phyloP scores from a whole-genome alignment of 306 rosid genomes.

The Rosa chinensis region DNA sequence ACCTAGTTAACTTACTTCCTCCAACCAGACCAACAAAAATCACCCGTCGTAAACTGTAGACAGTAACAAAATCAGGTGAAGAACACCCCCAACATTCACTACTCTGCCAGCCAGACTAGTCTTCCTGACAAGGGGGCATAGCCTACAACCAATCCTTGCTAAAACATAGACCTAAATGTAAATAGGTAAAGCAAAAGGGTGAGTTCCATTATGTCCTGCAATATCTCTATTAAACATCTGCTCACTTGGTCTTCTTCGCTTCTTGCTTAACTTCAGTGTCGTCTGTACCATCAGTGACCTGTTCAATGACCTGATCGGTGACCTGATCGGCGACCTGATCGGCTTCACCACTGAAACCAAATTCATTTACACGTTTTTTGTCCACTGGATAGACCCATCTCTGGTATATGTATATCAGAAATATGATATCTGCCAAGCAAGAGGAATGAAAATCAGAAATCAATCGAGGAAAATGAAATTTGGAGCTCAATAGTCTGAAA shows the following conservation, averaged over 20 bases:
- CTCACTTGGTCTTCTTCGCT: slow-evolving; percentile 90
- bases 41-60: neutral
- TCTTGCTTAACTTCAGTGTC: slow-evolving; percentile 53
- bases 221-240: slow-evolving; percentile 32
- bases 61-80: neutral
- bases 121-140: neutral
- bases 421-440: slow-evolving; percentile 81
- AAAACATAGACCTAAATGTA: slow-evolving; percentile 28
- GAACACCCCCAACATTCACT: neutral
- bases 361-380: slow-evolving; percentile 87
- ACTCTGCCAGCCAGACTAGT: neutral
- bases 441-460: slow-evolving; percentile 20
- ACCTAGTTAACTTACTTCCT: slow-evolving; percentile 3
- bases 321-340: slow-evolving; percentile 5
- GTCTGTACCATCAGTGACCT: slow-evolving; percentile 37
- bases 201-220: slow-evolving; percentile 29
- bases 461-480: neutral
- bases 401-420: slow-evolving; percentile 77
- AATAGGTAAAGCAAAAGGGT: slow-evolving; percentile 25
- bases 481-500: neutral
- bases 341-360: slow-evolving; percentile 84
- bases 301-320: slow-evolving; percentile 24
- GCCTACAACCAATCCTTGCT: slow-evolving; percentile 8
- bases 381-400: slow-evolving; percentile 95
- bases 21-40: slow-evolving; percentile 1